Conservation (phyloP, 2,329 filamentous ascomycete genomes). For the Kalmusia sp. region DNA sequence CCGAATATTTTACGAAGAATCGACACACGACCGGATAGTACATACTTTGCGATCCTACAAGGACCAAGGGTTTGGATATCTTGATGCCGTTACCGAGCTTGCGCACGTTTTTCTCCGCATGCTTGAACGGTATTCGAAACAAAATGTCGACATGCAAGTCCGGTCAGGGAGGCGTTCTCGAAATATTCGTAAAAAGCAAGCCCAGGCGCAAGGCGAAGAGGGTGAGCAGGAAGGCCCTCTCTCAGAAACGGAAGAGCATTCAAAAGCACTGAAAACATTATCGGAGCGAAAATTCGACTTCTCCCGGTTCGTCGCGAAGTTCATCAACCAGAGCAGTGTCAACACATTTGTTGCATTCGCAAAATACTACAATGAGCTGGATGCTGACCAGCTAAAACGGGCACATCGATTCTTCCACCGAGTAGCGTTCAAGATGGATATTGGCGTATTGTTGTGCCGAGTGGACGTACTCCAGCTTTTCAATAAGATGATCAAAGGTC, state of each 20-base stretch:
- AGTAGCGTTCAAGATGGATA: conserved; percentile 92
- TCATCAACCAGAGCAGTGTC: conserved; percentile 82
- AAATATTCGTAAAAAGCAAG: conserved; percentile 71
- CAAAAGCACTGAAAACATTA: conserved; percentile 71
- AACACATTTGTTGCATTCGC: conserved; percentile 87
- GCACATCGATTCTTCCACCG: conserved; percentile 94
- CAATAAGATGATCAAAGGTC: conserved; percentile 90
- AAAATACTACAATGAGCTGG: conserved; percentile 80
- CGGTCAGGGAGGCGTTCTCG: conserved; percentile 78
- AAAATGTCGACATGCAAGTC: conserved; percentile 92
- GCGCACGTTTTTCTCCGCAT: conserved; percentile 91
- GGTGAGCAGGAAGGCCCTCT: conserved; percentile 64
- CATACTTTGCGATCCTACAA: conserved; percentile 86
- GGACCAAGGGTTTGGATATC: conserved; percentile 90
- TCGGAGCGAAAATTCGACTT: conserved; percentile 96
- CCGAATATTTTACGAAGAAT: conserved; percentile 97
- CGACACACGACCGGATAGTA: conserved; percentile 86
- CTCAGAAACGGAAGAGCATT: conserved; percentile 70
- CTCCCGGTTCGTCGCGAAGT: conserved; percentile 78
- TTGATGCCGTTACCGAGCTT: conserved; percentile 90
- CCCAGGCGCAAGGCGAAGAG: conserved; percentile 56
- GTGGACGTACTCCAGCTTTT: conserved; percentile 90
- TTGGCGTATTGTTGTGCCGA: conserved; percentile 85
- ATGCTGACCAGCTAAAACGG: conserved; percentile 82
- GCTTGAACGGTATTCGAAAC: conserved; percentile 90